Evolutionary conservation across 176 grass and related monocot genomes (phyloP), one percentile per base, ranked within the genome.

Genomic region (Thalia dealbata): DNA sequence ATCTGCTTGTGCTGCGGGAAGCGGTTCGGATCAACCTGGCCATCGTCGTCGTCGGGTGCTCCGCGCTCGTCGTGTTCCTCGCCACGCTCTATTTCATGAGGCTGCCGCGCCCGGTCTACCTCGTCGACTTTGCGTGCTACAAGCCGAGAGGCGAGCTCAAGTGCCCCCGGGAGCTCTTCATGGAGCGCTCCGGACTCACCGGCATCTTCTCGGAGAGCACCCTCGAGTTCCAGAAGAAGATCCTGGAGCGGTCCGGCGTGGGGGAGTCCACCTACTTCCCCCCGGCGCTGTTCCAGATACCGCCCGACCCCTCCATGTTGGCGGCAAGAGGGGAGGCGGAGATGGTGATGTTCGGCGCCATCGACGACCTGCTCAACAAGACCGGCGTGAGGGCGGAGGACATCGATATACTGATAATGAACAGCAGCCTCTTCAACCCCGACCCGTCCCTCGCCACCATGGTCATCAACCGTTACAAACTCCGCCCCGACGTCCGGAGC

Each of bases 401-500:
- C 70, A 72, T 72, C 24, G 70, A 48, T 1, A 72, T 72, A 24
- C 70, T 72, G 14, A 29, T 72, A 13, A 25, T 72, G n/a, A 73
- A 60, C 52, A 59, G 71, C 52, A 73, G 71, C 52, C 52, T 73
- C 18, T 73, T 73, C n/a, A n/a, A n/a, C n/a, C n/a, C n/a, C n/a
- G n/a, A n/a, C n/a, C 71, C 71, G 1, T 73, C 71, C 3, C 50
- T 73, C 27, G 58, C 71, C 16, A 52, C 71, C 27, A 73, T 73
- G 71, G 52, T 73, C 26, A 29, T 73, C 50, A 60, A 73, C 52
- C 71, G 58, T 29, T 73, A 73, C 52, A 73, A 73, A 51, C 51
- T 73, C 28, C 50, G 71, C 1, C 52, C 29, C 48, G 59, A 73
- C 52, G 41, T 73, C 29, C 8, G 12, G 5, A 73, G 71, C 52